Base-by-base conservation (phyloP, 805 yeast species). In the Teunomyces tritomae region DNA sequence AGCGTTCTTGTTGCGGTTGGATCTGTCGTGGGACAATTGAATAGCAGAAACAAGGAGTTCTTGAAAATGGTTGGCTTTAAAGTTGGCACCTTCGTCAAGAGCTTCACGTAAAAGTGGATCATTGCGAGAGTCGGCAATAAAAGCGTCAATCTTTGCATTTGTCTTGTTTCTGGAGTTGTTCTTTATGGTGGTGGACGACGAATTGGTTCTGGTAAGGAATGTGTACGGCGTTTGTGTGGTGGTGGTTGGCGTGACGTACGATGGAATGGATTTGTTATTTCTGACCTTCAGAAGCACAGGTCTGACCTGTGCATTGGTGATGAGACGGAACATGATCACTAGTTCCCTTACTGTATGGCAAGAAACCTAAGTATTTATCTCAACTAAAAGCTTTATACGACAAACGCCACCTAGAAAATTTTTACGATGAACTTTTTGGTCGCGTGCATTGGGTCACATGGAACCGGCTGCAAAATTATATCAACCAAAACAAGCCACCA, bases 201-300 rank as follows among this genome's bases (percentile, higher is more conserved):
- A 59, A 39, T 61, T 60, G 8, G 56, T 53, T 53, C 67, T 53
- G 27, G 51, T 44, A 45, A 58, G 34, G n/a, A 32, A 27, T 27
- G 48, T 32, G 36, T 26, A 37, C 24, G 24, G 24, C 24, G 24
- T 20, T 16, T 36, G 43, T 3, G 39, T 13, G 4, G 28, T 17
- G 7, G 41, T 27, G 8, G 34, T n/a, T 11, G 46, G 32, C 28
- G 36, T 41, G 5, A 28, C 46, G 8, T 39, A n/a, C 10, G 48
- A 41, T 4, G 55, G 43, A 17, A 39, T 45, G n/a, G 50, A 43
- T 26, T 57, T 54, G 49, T 63, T 65, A 39, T 59, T 57, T 48
- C 70, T 62, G 29, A 71, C 72, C 49, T 71, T 70, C 59, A 63
- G 69, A 43, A 71, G 57, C 26, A 56, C 71, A 9, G 76, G 74